Percentiles rank a stretch among this genome's conserved stretches.
Evolutionary conservation across 441 rosid species (phyloP).

Genomic region (Croton laevigatus): DNA sequence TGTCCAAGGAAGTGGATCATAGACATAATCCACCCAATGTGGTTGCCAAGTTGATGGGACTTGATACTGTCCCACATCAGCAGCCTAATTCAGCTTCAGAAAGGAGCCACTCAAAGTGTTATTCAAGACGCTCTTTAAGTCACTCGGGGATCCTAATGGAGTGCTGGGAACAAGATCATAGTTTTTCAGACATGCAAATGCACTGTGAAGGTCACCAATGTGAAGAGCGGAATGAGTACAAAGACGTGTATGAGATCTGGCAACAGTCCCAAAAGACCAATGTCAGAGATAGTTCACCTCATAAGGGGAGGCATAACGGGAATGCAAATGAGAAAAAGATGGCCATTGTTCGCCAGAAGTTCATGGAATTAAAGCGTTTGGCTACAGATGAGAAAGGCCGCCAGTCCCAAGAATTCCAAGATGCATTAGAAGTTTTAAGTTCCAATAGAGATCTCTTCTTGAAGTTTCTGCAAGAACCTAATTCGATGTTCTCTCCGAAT

Average conservation of each 20-base stretch:
- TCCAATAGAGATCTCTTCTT: slow-evolving; percentile 74
- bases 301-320: slow-evolving; percentile 44
- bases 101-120: slow-evolving; percentile 52
- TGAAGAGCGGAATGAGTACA: slow-evolving; percentile 47
- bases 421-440: slow-evolving; percentile 81
- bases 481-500: slow-evolving; percentile 60
- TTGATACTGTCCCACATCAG: slow-evolving; percentile 69
- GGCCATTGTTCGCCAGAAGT: slow-evolving; percentile 85
- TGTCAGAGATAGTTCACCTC: slow-evolving; percentile 50
- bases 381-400: slow-evolving; percentile 72
- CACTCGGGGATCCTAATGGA: slow-evolving; percentile 39
- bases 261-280: slow-evolving; percentile 47
- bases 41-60: slow-evolving; percentile 97
- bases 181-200: slow-evolving; percentile 47
- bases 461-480: slow-evolving; percentile 74
- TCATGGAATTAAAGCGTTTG: slow-evolving; percentile 79
- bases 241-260: slow-evolving; percentile 77
- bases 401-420: slow-evolving; percentile 78
- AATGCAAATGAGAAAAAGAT: slow-evolving; percentile 45
- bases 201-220: slow-evolving; percentile 36
- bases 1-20: slow-evolving; percentile 69
- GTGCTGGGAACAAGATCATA: slow-evolving; percentile 46
- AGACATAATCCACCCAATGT: slow-evolving; percentile 64
- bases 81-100: slow-evolving; percentile 39
- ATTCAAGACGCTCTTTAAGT: slow-evolving; percentile 46